Evolutionary conservation across 1,139 yeast genomes (phyloP).

Genomic region (Meyerozyma carpophila): DNA sequence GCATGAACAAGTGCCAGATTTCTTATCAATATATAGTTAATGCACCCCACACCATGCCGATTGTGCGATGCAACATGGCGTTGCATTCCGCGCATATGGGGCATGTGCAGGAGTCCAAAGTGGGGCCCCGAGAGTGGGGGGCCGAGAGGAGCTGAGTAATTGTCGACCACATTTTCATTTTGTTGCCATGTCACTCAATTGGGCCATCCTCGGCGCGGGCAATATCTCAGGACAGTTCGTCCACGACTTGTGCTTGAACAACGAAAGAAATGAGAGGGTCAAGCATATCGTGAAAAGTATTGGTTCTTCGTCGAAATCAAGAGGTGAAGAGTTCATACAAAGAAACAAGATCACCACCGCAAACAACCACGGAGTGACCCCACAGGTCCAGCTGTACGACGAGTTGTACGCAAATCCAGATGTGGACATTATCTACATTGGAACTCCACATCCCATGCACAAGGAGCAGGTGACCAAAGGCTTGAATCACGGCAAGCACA

Average conservation of each 20-base stretch:
- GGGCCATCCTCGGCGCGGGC: slow-evolving; percentile 48
- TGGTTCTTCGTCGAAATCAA: slow-evolving; percentile 24
- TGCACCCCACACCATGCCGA: not conserved
- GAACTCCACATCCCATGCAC: slow-evolving; percentile 56
- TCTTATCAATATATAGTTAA: not conserved
- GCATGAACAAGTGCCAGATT: not conserved
- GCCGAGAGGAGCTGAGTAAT: not conserved
- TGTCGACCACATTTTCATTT: not conserved
- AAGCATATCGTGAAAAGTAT: slow-evolving; percentile 26
- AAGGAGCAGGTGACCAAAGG: slow-evolving; percentile 45
- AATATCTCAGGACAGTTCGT: slow-evolving; percentile 36
- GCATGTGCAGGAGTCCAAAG: not conserved
- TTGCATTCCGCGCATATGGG: not conserved
- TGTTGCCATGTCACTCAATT: slow-evolving; percentile 14
- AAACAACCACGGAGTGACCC: slow-evolving; percentile 16
- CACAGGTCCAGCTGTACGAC: slow-evolving; percentile 22
- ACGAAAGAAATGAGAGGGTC: slow-evolving; percentile 11
- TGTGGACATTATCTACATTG: slow-evolving; percentile 52
- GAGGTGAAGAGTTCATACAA: slow-evolving; percentile 23
- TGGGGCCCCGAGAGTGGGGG: not conserved
- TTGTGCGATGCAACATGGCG: not conserved
- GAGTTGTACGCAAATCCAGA: slow-evolving; percentile 37
- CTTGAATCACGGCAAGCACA: slow-evolving; percentile 50
- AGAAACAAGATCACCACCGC: slow-evolving; percentile 9
- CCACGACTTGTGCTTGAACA: slow-evolving; percentile 28